These are phyloP conservation scores for Kentomonas sorsogonicus DNA, from an alignment of 208 protist genomes.

Conservation along the genomic window DNA sequence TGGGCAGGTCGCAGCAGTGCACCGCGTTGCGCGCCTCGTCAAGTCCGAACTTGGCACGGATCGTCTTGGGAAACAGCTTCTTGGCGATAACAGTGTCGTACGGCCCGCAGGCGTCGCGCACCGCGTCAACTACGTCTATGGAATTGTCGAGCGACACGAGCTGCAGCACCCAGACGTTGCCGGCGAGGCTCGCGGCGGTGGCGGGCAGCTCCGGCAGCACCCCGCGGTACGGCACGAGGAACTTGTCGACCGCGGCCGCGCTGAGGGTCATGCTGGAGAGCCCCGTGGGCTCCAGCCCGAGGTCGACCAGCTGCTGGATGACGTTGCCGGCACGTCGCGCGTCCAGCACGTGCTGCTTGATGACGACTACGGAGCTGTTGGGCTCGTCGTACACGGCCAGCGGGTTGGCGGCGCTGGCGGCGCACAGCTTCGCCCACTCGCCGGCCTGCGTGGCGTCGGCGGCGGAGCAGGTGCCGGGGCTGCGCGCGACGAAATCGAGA, in stretches of 20 bases:
- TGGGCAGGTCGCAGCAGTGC: conserved; percentile 94
- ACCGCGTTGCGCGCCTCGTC: conserved; percentile 83
- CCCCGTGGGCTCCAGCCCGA: conserved; percentile 54
- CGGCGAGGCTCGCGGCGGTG: conserved; percentile 42
- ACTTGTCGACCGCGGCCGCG: conserved; percentile 40
- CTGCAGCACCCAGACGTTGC: conserved; percentile 73
- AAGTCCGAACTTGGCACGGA: conserved; percentile 86
- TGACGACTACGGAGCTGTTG: conserved; percentile 66
- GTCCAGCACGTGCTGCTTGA: conserved; percentile 71
- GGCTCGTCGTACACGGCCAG: conserved; percentile 62
- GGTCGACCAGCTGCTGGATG: conserved; percentile 58
- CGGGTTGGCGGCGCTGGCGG: conserved; percentile 28
- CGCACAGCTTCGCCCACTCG: conserved; percentile 35
- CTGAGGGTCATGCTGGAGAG: conserved; percentile 47
- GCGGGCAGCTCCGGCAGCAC: conserved; percentile 62
- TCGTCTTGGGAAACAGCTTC: conserved; percentile 70
- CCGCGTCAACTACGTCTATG: conserved; percentile 44
- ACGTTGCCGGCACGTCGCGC: conserved; percentile 29
- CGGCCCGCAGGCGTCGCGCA: conserved; percentile 70
- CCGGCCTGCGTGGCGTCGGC: conserved; percentile 39
- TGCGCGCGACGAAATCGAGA: conserved; percentile 58
- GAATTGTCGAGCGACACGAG: conserved; percentile 46
- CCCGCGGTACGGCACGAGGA: conserved; percentile 71
- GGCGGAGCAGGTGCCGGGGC: conserved; percentile 41
- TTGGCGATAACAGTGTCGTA: conserved; percentile 82